A percentile compares a stretch with the other conserved stretches of the same genome.
These are phyloP conservation scores for Boletus reticuloceps DNA, from an alignment of 768 basidiomycete species.

Conservation along the genomic window DNA sequence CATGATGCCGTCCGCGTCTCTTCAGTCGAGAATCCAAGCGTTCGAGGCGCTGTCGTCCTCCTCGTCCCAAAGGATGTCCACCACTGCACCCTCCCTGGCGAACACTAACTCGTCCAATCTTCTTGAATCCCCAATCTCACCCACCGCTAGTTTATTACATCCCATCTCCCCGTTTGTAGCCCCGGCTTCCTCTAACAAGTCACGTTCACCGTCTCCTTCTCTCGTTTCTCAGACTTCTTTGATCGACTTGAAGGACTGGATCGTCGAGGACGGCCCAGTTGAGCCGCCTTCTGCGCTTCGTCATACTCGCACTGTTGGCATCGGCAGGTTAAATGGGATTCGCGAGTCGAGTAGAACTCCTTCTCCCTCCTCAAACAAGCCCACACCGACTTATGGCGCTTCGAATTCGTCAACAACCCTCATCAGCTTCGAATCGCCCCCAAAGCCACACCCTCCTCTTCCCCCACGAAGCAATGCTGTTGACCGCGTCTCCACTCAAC, in stretches of 20 bases:
- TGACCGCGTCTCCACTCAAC: conserved; percentile 37
- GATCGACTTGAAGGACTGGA: conserved; percentile 73
- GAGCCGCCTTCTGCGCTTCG: conserved; percentile 10
- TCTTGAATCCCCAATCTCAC: conserved; percentile 52
- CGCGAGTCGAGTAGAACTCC: conserved; percentile 24
- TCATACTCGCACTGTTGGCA: conserved; percentile 9
- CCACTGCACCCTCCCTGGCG: conserved; percentile 7
- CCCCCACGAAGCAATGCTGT: conserved; percentile 60
- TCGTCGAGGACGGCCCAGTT: conserved; percentile 57
- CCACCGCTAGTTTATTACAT: conserved; percentile 40
- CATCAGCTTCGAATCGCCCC: conserved; percentile 56
- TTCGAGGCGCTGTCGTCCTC: conserved; percentile 55
- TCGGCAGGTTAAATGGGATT: conserved; percentile 16
- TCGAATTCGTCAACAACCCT: conserved; percentile 38
- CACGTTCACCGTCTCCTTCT: conserved; percentile 48
- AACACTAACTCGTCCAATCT: conserved; percentile 21
- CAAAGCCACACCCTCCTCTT: conserved; percentile 52
- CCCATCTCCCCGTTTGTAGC: conserved; percentile 41
- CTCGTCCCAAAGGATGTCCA: conserved; percentile 20
- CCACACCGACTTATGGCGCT: not conserved
- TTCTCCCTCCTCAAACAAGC: conserved; percentile 14
- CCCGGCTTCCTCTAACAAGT: conserved; percentile 18
- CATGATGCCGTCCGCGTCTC: conserved; percentile 47
- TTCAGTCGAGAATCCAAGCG: conserved; percentile 60
- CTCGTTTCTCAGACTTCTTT: conserved; percentile 52